Evolutionary conservation across 139 green algal genomes (phyloP), one percentile per base, ranked within the genome.

Genomic region (Closterium sp.): DNA sequence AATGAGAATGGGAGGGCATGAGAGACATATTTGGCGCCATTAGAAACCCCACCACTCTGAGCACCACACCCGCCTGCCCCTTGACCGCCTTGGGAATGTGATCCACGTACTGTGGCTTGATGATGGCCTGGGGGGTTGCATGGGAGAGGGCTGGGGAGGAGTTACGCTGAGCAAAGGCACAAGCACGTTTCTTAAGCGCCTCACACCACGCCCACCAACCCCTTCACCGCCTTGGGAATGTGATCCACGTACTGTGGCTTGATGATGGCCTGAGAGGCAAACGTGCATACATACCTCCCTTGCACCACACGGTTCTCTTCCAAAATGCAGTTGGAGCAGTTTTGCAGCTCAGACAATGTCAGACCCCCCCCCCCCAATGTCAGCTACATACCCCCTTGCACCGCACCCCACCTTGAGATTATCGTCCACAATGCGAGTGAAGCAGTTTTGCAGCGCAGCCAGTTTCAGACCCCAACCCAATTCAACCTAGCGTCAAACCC

Each of bases 261-360:
- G 92, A 98, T 97, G 89, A 97, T 96, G 10, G 97, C 34, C 90
- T 95, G 92, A 70, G 4, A n/a, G n/a, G n/a, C n/a, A n/a, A n/a
- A n/a, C n/a, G n/a, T n/a, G n/a, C n/a, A n/a, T n/a, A n/a, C n/a
- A n/a, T n/a, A n/a, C 73, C 6, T 28, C 22, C 73, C 22, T 9
- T 9, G 7, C 22, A 86, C 5, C 73, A 6, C 73, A 86, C 5
- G 90, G 96, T 99, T 97, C 93, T 99, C 98, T 95, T 99, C 98
- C 88, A 99, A 96, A 34, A 99, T 96, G 9, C 96, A 94, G 11
- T 96, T 98, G 96, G 99, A 99, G 96, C 99, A 99, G 96, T 99
- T 99, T 88, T 99, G 98, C 91, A 99, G 96, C 95, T 99, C 98
- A 19, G 5, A 7, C 5, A 62, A 7, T 62, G 42, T 62, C 42